These are phyloP conservation scores for Puccinia horiana DNA, from an alignment of 1,284 basidiomycete genomes.

Conservation along the genomic window DNA sequence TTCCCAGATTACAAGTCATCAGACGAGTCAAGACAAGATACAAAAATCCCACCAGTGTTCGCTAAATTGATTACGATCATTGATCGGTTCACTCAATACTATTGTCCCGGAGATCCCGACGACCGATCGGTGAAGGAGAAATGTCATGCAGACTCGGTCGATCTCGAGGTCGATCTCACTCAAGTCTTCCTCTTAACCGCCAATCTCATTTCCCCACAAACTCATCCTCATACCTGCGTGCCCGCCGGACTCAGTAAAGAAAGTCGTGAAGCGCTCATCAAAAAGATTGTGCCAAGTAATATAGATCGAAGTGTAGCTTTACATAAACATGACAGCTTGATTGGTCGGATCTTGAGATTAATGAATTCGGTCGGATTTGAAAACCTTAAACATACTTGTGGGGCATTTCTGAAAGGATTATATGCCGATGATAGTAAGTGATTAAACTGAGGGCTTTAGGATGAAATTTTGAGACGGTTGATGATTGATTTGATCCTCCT, in stretches of 20 bases:
- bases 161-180: slow-evolving; percentile 39
- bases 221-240: not conserved
- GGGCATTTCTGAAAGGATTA: slow-evolving; percentile 13
- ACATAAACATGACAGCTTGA: slow-evolving; percentile 35
- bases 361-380: slow-evolving; percentile 34
- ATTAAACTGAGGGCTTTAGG: too few species aligned
- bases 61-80: slow-evolving; percentile 21
- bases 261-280: slow-evolving; percentile 1
- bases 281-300: slow-evolving; percentile 19
- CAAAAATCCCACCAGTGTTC: slow-evolving; percentile 25
- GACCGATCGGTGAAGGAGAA: slow-evolving; percentile 10
- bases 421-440: slow-evolving; percentile 30
- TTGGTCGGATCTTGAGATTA: slow-evolving; percentile 33
- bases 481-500: too few species aligned
- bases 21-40: not conserved
- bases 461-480: too few species aligned
- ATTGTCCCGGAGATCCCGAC: slow-evolving; percentile 35
- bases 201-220: slow-evolving; percentile 30
- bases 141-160: slow-evolving; percentile 23
- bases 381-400: slow-evolving; percentile 22
- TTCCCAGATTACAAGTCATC: not conserved
- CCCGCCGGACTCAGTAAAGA: slow-evolving; percentile 4
- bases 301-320: slow-evolving; percentile 29
- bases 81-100: slow-evolving; percentile 31
- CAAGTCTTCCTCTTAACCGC: slow-evolving; percentile 35